A percentile compares a stretch with the other conserved stretches of the same genome.
phyloP scores from a whole-genome alignment of 495 filamentous ascomycete genomes.

The Daldinia childiae region DNA sequence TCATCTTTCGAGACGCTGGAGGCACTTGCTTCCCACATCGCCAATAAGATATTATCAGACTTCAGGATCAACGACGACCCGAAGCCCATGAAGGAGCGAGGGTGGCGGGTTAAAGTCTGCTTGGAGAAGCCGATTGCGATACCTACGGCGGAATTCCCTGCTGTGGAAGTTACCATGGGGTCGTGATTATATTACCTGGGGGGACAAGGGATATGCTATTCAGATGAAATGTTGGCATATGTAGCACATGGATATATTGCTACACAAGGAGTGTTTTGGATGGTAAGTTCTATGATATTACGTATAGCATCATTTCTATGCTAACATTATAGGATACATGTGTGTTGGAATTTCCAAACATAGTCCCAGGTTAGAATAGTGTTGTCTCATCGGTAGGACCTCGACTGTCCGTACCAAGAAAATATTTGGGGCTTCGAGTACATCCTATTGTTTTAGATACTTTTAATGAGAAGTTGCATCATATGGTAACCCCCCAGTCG shows the following conservation, averaged over 20 bases:
- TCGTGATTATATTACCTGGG: not conserved
- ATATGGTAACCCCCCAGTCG: too few relatives aligned
- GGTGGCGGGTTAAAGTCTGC: slow-evolving; percentile 58
- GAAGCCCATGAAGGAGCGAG: slow-evolving; percentile 40
- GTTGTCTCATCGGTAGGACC: not conserved
- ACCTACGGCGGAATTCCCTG: slow-evolving; percentile 64
- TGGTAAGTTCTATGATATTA: not conserved
- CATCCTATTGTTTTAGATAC: too few relatives aligned
- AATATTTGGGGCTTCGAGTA: not conserved
- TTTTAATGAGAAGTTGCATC: too few relatives aligned
- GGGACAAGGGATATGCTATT: not conserved
- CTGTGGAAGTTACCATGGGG: slow-evolving; percentile 58
- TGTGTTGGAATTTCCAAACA: not conserved
- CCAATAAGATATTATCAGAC: slow-evolving; percentile 50
- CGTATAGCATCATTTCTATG: not conserved
- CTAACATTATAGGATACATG: not conserved
- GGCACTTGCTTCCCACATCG: slow-evolving; percentile 61
- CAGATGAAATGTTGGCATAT: not conserved
- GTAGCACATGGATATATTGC: not conserved
- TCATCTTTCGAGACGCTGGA: slow-evolving; percentile 73
- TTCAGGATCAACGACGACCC: slow-evolving; percentile 39
- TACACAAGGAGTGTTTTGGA: not conserved
- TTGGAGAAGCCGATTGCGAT: slow-evolving; percentile 69
- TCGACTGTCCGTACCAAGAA: not conserved
- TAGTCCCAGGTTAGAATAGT: not conserved